Evolutionary conservation across 2,329 filamentous ascomycete genomes (phyloP), one percentile per base, ranked within the genome.

Genomic region (Arthroderma sp.): DNA sequence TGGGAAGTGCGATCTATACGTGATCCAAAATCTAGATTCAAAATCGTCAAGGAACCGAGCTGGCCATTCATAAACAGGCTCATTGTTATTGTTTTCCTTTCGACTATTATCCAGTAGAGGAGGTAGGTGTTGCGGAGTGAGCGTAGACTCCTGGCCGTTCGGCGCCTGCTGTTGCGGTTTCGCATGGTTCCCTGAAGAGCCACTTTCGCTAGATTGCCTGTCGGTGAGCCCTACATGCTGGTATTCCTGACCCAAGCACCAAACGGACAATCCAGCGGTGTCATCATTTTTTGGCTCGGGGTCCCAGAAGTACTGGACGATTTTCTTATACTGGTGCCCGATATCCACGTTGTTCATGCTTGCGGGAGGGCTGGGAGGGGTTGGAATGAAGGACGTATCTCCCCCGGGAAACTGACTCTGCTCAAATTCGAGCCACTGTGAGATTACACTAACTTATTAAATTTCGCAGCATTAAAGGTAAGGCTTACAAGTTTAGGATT

Each of bases 1-100:
- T 6, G 80, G 70, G 60, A 98, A 98, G 53, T 83, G 83, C 28
- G 82, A 91, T 42, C 91, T 79, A 59, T 98, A 98, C 6, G 89
- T 96, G 75, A 98, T 85, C 89, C 91, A 96, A 62, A 95, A 78
- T 49, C 79, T 78, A 4, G 89, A 88, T 61, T 94, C 87, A 56
- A 96, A 93, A 63, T 98, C 91, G 48, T 87, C 83, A 31, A 96
- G 69, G 57, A 98, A 98, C 4, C 77, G 73, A 6, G 75, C 68
- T 6, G 91, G 91, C 91, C 91, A 98, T 47, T 82, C 80, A 48
- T 22, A 22, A 22, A 22, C 15, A 68, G 33, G 15, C 15, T 22
- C 15, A 22, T 28, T 30, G 30, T 63, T 45, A 34, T 34, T 9
- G 11, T 11, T 34, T 9, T 9, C 11, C 9, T 11, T 9, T 34